phyloP scores from a whole-genome alignment of 495 filamentous ascomycete species.

The Trichoderma gamsii region DNA sequence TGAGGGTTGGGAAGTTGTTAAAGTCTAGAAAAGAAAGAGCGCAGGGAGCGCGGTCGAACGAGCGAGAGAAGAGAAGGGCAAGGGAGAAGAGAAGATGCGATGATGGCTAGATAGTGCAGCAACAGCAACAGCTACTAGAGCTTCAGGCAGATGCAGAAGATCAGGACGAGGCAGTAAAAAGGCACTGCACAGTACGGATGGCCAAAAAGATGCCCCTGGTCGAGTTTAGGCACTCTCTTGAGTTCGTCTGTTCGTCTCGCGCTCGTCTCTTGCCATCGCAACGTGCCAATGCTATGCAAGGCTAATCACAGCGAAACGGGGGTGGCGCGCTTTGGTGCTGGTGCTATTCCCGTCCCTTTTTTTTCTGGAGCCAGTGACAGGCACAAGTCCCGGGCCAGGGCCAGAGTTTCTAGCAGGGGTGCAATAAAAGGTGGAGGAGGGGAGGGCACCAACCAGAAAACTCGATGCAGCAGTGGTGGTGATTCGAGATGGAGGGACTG shows the following conservation, averaged over 20 bases:
- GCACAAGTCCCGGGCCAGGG: neutral
- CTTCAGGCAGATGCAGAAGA: too few relatives aligned
- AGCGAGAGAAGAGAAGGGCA: neutral
- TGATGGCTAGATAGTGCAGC: too few relatives aligned
- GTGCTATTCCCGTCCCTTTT: conserved; percentile 1
- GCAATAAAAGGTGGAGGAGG: neutral
- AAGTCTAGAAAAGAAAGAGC: neutral
- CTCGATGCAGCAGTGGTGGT: too few relatives aligned
- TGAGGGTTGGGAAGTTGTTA: too few relatives aligned
- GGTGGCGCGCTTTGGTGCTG: neutral
- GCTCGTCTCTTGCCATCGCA: conserved; percentile 16
- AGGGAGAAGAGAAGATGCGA: neutral
- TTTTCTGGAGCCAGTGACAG: conserved; percentile 2
- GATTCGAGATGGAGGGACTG: too few relatives aligned
- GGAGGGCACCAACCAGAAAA: neutral
- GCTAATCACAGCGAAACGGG: neutral
- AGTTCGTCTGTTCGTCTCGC: neutral
- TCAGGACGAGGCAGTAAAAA: neutral
- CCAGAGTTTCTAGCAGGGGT: neutral
- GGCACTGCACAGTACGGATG: too few relatives aligned
- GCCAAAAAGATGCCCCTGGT: neutral
- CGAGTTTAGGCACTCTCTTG: neutral
- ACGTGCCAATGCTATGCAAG: neutral
- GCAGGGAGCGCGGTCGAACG: neutral
- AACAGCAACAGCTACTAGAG: too few relatives aligned